Conservation (phyloP, 1,139 yeast genomes). For the Pichia sp. region DNA sequence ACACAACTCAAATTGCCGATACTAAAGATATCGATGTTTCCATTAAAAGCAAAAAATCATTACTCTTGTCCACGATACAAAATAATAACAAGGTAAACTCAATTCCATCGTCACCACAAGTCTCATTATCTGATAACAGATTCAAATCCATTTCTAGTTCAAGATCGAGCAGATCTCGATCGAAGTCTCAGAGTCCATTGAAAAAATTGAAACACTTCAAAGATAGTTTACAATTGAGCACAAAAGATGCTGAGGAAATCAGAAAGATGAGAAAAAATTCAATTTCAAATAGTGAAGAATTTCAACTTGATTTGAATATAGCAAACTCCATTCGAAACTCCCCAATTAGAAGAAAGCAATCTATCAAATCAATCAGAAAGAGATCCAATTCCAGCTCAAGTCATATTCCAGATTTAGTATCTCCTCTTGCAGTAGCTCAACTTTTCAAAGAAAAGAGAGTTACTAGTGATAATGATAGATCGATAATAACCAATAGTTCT, state of each 20-base stretch:
- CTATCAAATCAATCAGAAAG: slow-evolving; percentile 2
- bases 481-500: slow-evolving; percentile 27
- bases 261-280: not conserved
- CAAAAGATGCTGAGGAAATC: not conserved
- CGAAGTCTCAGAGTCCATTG: slow-evolving; percentile 14
- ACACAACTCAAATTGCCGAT: too few species aligned
- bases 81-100: too few species aligned
- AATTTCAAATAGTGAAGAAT: not conserved
- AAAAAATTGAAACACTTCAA: slow-evolving; percentile 12
- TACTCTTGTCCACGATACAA: too few species aligned
- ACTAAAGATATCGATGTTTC: too few species aligned
- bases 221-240: slow-evolving; percentile 3
- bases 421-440: not conserved
- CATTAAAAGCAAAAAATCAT: too few species aligned
- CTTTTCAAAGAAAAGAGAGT: not conserved
- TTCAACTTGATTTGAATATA: slow-evolving; percentile 12
- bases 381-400: not conserved
- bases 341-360: slow-evolving; percentile 8
- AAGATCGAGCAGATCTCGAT: not conserved
- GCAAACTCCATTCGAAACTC: slow-evolving; percentile 13
- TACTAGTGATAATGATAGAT: slow-evolving; percentile 7
- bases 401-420: not conserved
- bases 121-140: too few species aligned
- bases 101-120: too few species aligned
- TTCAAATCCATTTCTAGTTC: not conserved